These are phyloP conservation scores for Smittium culicis DNA, from an alignment of 371 early-diverging fungal genomes.

Conservation along the genomic window DNA sequence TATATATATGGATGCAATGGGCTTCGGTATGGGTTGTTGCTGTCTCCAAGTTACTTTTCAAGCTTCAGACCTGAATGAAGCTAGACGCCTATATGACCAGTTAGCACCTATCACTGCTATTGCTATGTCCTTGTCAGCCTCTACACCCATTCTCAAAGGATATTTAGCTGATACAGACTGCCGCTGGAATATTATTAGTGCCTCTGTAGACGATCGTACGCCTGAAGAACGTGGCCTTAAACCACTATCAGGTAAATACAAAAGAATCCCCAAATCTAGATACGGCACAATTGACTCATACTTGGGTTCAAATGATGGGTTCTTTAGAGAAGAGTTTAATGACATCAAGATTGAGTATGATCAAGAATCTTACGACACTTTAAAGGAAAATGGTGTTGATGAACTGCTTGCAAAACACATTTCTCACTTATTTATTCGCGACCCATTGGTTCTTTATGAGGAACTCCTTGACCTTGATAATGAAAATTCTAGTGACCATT, in stretches of 20 bases:
- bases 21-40: constrained; percentile 99
- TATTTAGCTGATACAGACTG: constrained; percentile 93
- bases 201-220: constrained; percentile 92
- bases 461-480: constrained; percentile 84
- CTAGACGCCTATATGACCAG: constrained; percentile 88
- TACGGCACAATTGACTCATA: constrained; percentile 93
- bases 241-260: constrained; percentile 51
- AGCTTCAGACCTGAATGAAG: constrained; percentile 89
- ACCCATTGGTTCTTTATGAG: constrained; percentile 90
- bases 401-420: constrained; percentile 83
- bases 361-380: constrained; percentile 49
- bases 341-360: constrained; percentile 81
- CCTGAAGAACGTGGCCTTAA: constrained; percentile 73
- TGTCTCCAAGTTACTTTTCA: constrained; percentile 99
- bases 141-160: constrained; percentile 89
- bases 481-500: constrained; percentile 72
- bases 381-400: constrained; percentile 63
- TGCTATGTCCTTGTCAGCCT: constrained; percentile 91
- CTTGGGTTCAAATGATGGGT: constrained; percentile 56
- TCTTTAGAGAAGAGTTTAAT: constrained; percentile 82
- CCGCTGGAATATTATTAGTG: constrained; percentile 95
- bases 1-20: constrained; percentile 98
- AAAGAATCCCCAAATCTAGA: constrained; percentile 88
- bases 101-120: constrained; percentile 87
- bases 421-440: constrained; percentile 95